Evolutionary conservation across 345 rosid species (phyloP), one percentile per base, ranked within the genome.

Genomic region (Excoecaria agallocha): DNA sequence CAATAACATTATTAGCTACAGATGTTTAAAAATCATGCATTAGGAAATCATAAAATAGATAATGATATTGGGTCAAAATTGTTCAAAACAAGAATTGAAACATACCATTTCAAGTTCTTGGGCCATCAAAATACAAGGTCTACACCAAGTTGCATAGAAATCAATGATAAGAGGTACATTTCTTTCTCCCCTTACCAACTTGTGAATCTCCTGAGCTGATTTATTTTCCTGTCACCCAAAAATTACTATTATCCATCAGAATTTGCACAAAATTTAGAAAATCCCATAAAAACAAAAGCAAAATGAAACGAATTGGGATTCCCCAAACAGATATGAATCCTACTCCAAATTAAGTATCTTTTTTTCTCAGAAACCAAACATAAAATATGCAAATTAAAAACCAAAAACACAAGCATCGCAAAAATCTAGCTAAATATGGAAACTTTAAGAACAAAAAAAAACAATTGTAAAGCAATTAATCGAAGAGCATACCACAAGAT

Each of bases 71-170:
- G 25, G 54, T 6, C 45, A 22, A 62, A 68, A 58, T 11, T 16
- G 22, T 43, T n/a, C 15, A 3, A 24, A 62, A 35, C 13, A 48
- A 68, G 54, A 17, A 25, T 12, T 20, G 17, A 70, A 8, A 22
- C 74, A 66, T 85, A 91, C 98, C 97, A 88, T 88, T 89, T 88
- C 97, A 65, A 94, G 92, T 84, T 89, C 93, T 77, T 91, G 98
- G 22, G 95, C 97, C 97, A 91, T 92, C 84, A 89, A 81, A 79
- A 91, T 88, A 79, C 97, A 94, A 57, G 98, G 98, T 60, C 98
- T 97, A 79, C 98, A 91, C 98, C 97, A 92, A 0, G 97, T 91
- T 1, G 98, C 97, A 75, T 92, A 89, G 87, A 94, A 92, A 83
- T 94, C 97, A 54, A 94, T 87, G 77, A 92, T 78, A 22, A 94